A percentile compares a stretch with the other conserved stretches of the same genome.
Evolutionary conservation across 2,329 filamentous ascomycete genomes (phyloP).

Genomic region (Cercospora nicotianae): DNA sequence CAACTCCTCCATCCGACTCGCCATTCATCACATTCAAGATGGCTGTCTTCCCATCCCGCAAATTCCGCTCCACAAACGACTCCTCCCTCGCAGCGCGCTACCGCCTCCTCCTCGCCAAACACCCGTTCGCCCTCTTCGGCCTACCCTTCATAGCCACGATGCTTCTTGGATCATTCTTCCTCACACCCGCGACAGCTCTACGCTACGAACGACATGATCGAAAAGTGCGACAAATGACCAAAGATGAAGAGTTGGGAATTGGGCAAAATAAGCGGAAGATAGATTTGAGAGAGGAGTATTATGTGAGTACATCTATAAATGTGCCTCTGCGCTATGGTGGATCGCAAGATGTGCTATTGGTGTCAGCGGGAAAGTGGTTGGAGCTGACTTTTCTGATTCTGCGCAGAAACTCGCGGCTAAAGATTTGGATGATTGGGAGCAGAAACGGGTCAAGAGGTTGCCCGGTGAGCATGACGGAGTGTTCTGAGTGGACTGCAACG

Average conservation of each 20-base stretch:
- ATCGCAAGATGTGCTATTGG: too few relatives aligned
- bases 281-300: constrained; percentile 83
- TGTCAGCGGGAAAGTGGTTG: too few relatives aligned
- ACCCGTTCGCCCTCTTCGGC: constrained; percentile 90
- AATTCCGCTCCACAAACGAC: constrained; percentile 66
- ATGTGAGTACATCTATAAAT: constrained; percentile 52
- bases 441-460: constrained; percentile 86
- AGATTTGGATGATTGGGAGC: constrained; percentile 94
- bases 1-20: neutral
- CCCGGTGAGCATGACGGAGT: constrained; percentile 88
- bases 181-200: constrained; percentile 90
- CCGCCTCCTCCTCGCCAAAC: constrained; percentile 69
- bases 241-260: constrained; percentile 83
- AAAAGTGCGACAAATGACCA: constrained; percentile 79
- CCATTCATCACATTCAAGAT: constrained; percentile 25
- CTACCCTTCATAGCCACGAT: constrained; percentile 90
- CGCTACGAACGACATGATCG: constrained; percentile 92
- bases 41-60: constrained; percentile 40
- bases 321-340: too few relatives aligned
- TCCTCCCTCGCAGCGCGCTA: constrained; percentile 74
- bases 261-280: constrained; percentile 69
- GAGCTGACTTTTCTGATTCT: constrained; percentile 16
- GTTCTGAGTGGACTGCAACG: constrained; percentile 50
- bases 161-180: constrained; percentile 85
- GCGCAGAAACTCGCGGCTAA: constrained; percentile 75